Evolutionary conservation across 2,329 filamentous ascomycete species (phyloP), one percentile per base, ranked within the genome.

Genomic region (Pseudogymnoascus sp.): DNA sequence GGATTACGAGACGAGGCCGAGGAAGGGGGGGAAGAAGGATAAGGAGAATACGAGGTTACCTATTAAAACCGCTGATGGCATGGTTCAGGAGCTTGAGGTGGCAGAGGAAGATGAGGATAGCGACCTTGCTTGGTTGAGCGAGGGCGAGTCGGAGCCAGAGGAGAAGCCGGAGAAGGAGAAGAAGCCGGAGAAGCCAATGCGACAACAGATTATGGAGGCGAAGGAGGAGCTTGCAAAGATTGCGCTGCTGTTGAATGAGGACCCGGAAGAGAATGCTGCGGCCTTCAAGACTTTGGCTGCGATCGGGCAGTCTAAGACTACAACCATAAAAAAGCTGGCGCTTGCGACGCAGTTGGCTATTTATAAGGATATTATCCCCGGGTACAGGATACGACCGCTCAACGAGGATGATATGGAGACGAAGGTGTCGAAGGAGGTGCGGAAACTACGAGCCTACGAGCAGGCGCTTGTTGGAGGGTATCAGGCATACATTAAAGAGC

Each of bases 291-390:
- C 84, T 4, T 78, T 97, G 70, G 88, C 87, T 34, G 84, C 89
- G 70, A 84, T 96, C 68, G 88, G 88, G 18, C 81, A 87, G 62
- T 88, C 89, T 6, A 80, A 81, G 12, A 86, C 93, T 66, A 75
- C 84, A 12, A 87, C 89, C 1, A 87, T 99, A 61, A 88, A 90
- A 78, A 96, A 96, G 76, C 82, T 99, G 65, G 88, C 90, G 5
- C 79, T 99, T 67, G 90, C 88, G 59, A 91, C 95, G 21, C 93
- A 97, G 76, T 83, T 95, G 73, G 85, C 93, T 0, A 86, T 97
- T 11, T 99, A 93, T 81, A 96, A 93, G 75, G 95, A 97, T 75
- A 84, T 97, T 56, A 97, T 99, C 64, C 95, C 95, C 0, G 95
- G 95, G 21, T 99, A 99, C 75, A 84, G 95, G 65, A 97, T 99